Percentiles rank a stretch among this genome's conserved stretches.
Evolutionary conservation across 1,284 basidiomycete genomes (phyloP).

Genomic region (Cryptococcus sp.): DNA sequence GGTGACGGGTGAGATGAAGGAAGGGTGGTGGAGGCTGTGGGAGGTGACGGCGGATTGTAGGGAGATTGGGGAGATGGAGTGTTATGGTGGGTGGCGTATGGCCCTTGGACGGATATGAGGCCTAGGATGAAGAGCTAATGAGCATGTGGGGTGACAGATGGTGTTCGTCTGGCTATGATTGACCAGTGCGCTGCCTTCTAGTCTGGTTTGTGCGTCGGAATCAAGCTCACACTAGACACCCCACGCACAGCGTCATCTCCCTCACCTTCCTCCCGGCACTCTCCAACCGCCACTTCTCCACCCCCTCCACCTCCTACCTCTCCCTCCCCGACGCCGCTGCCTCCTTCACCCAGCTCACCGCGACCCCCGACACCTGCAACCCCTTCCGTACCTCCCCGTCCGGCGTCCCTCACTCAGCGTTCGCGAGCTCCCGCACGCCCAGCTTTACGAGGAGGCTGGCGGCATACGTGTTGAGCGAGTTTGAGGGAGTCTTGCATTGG

Average conservation of each 20-base stretch:
- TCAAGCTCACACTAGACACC: background rate
- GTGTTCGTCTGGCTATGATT: conserved; percentile 44
- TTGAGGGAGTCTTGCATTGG: conserved; percentile 37
- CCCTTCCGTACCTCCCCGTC: background rate
- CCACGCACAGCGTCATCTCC: conserved; percentile 32
- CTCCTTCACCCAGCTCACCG: background rate
- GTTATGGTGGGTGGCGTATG: conserved; percentile 33
- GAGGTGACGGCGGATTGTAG: conserved; percentile 43
- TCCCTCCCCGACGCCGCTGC: background rate
- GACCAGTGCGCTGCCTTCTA: conserved; percentile 38
- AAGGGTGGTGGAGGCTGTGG: conserved; percentile 45
- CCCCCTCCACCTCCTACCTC: background rate
- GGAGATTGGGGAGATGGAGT: conserved; percentile 48
- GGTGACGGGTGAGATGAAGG: conserved; percentile 2
- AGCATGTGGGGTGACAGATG: conserved; percentile 24
- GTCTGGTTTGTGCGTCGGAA: background rate
- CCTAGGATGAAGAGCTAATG: conserved; percentile 1
- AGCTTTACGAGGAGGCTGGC: conserved; percentile 6
- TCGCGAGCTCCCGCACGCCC: background rate
- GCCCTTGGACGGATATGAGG: background rate
- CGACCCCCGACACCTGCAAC: background rate
- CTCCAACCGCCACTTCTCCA: conserved; percentile 1
- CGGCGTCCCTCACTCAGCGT: background rate
- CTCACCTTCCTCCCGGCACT: conserved; percentile 38
- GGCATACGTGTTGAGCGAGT: conserved; percentile 24